Evolutionary conservation across 768 basidiomycete genomes (phyloP).

Genomic region (Amyloporia xantha): DNA sequence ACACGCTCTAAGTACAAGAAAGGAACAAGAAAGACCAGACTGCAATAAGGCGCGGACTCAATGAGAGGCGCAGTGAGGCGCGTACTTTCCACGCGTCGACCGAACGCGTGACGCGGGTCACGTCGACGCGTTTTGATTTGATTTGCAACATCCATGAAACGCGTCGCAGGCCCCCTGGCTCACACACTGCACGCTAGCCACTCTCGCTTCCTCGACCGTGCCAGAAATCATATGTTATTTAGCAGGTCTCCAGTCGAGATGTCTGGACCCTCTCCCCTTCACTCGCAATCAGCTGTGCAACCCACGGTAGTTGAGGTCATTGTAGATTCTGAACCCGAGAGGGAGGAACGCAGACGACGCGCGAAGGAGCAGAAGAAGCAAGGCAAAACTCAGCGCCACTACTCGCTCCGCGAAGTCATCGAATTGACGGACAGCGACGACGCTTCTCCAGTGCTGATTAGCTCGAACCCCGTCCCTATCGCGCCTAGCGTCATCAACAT

Average conservation of each 20-base stretch:
- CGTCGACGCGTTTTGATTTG: slow-evolving; percentile 6
- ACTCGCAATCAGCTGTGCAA: too few relatives aligned
- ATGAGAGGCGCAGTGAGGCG: not conserved
- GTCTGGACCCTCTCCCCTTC: too few relatives aligned
- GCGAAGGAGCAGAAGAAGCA: slow-evolving; percentile 20
- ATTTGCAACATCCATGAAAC: not conserved
- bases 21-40: not conserved
- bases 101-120: not conserved
- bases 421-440: slow-evolving; percentile 14
- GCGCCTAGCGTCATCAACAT: too few relatives aligned
- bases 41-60: not conserved
- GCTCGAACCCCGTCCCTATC: too few relatives aligned
- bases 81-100: not conserved
- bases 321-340: slow-evolving; percentile 70
- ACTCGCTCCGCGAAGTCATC: slow-evolving; percentile 7
- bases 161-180: not conserved
- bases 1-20: not conserved
- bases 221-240: too few relatives aligned
- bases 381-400: slow-evolving; percentile 10
- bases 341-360: slow-evolving; percentile 32
- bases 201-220: too few relatives aligned
- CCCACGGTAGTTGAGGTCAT: slow-evolving; percentile 36
- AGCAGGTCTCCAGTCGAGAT: too few relatives aligned
- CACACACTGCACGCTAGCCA: too few relatives aligned
- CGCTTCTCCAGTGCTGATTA: not conserved